Evolutionary conservation across 2,329 filamentous ascomycete genomes (phyloP).

Genomic region (Penicillium sp.): DNA sequence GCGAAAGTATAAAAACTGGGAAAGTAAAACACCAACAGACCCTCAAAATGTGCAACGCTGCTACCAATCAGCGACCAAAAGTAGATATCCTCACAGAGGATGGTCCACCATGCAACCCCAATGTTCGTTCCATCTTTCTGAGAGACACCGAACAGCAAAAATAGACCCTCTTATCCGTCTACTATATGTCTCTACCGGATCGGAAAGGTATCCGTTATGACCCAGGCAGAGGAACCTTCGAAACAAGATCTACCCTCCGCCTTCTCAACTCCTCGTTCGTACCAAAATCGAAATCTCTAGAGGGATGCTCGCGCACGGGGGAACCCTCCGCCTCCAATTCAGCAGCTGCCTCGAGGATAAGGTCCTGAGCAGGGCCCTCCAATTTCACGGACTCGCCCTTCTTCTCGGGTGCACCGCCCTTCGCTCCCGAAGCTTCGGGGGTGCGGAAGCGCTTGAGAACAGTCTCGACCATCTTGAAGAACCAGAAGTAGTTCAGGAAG

Average conservation of each 20-base stretch:
- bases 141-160: not conserved
- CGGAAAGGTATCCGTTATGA: not conserved
- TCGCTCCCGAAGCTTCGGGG: slow-evolving; percentile 21
- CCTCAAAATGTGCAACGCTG: not conserved
- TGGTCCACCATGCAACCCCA: not conserved
- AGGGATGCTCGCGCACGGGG: slow-evolving; percentile 15
- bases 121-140: not conserved
- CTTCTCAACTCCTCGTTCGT: not conserved
- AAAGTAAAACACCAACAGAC: not conserved
- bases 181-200: not conserved
- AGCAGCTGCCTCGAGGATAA: slow-evolving; percentile 38
- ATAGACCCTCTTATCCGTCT: not conserved
- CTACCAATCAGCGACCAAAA: not conserved
- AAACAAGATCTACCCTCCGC: slow-evolving; percentile 1
- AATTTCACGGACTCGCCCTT: slow-evolving; percentile 27
- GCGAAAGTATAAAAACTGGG: not conserved
- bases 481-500: slow-evolving; percentile 66
- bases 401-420: slow-evolving; percentile 11
- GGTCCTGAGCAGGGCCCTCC: slow-evolving; percentile 31
- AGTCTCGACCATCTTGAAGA: slow-evolving; percentile 67
- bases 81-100: not conserved
- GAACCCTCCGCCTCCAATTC: slow-evolving; percentile 33
- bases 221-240: slow-evolving; percentile 7
- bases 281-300: not conserved
- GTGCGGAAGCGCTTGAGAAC: slow-evolving; percentile 62